Conservation (phyloP, 2,329 filamentous ascomycete genomes). For the Penicillium sp. region DNA sequence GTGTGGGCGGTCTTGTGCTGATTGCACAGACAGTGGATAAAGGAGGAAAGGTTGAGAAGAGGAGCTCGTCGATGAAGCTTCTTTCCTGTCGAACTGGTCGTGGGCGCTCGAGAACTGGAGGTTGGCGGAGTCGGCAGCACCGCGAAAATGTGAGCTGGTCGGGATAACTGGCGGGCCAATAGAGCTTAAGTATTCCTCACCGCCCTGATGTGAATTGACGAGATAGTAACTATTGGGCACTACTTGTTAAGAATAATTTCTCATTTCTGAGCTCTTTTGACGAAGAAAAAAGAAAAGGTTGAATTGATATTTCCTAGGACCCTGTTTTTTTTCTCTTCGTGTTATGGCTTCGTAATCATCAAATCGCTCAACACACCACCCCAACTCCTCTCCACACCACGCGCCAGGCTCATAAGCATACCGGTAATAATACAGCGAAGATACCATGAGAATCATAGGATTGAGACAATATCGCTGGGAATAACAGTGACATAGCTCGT, state of each 20-base stretch:
- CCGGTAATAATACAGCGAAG: constrained; percentile 6
- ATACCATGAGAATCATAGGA: not conserved
- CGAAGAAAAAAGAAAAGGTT: not conserved
- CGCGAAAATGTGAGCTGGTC: constrained; percentile 42
- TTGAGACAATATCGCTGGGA: not conserved
- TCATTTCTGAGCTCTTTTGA: not conserved
- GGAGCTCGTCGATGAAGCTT: constrained; percentile 5
- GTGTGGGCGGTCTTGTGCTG: constrained; percentile 7
- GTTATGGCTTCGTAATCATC: not conserved
- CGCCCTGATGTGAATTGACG: constrained; percentile 24
- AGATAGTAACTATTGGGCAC: not conserved
- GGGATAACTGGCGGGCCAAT: constrained; percentile 30
- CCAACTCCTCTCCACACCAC: not conserved
- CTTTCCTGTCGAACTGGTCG: constrained; percentile 15
- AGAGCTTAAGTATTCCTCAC: constrained; percentile 12
- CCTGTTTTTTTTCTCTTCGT: not conserved
- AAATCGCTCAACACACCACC: not conserved
- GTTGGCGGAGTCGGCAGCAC: constrained; percentile 20
- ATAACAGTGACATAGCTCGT: too few relatives aligned
- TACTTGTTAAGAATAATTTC: not conserved
- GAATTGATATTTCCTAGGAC: not conserved
- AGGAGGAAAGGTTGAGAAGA: not conserved
- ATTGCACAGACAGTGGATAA: not conserved
- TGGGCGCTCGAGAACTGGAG: constrained; percentile 17
- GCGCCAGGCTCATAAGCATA: not conserved